These are phyloP conservation scores for Rhynchosporium graminicola DNA, from an alignment of 2,329 filamentous ascomycete genomes.

Conservation along the genomic window DNA sequence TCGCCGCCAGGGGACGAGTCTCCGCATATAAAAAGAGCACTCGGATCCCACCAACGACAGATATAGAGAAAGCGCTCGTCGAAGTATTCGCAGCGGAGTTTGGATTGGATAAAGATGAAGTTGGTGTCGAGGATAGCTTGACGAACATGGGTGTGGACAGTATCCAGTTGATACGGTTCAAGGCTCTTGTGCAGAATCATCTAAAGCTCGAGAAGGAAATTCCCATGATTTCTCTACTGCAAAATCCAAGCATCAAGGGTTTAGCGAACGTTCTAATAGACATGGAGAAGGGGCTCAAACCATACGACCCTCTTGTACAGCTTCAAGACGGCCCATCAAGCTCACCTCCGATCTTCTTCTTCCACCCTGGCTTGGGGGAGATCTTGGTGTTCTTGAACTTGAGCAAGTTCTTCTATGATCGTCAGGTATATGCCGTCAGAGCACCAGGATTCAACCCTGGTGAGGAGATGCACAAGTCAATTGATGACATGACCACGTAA, in stretches of 20 bases:
- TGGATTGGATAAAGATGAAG: slow-evolving; percentile 15
- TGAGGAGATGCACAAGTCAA: slow-evolving; percentile 42
- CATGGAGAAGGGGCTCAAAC: slow-evolving; percentile 11
- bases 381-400: slow-evolving; percentile 45
- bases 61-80: too few species aligned
- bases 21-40: slow-evolving; percentile 23
- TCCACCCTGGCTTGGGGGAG: slow-evolving; percentile 47
- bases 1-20: slow-evolving; percentile 28
- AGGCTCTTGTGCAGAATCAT: slow-evolving; percentile 15
- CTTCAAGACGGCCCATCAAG: slow-evolving; percentile 40
- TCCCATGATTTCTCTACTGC: slow-evolving; percentile 43
- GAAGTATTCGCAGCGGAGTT: slow-evolving; percentile 9
- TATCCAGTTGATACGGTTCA: slow-evolving; percentile 28
- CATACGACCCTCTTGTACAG: slow-evolving; percentile 42
- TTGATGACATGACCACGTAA: slow-evolving; percentile 44
- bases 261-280: slow-evolving; percentile 38
- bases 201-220: slow-evolving; percentile 39
- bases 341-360: slow-evolving; percentile 43
- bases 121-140: slow-evolving; percentile 28
- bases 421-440: slow-evolving; percentile 50
- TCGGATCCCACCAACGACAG: too few species aligned
- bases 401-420: slow-evolving; percentile 43
- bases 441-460: slow-evolving; percentile 43
- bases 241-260: slow-evolving; percentile 37
- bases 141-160: slow-evolving; percentile 41